Evolutionary conservation across 1,139 yeast species (phyloP).

Genomic region (Protomyces macrosporus): DNA sequence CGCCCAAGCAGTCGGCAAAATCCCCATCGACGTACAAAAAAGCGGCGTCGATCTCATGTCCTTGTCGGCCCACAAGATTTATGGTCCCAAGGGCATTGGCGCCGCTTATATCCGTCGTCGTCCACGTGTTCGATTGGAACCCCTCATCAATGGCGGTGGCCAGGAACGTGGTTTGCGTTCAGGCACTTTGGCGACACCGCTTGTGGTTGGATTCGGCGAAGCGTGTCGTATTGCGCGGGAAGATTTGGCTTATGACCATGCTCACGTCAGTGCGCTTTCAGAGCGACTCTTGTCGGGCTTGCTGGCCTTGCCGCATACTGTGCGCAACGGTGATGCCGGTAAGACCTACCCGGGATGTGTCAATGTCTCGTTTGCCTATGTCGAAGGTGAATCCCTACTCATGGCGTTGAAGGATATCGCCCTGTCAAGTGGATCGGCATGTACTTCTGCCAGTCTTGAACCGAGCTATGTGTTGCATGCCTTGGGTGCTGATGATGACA

Average conservation of each 20-base stretch:
- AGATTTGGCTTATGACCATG: slow-evolving; percentile 70
- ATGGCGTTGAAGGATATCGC: slow-evolving; percentile 98
- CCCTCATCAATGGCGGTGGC: slow-evolving; percentile 95
- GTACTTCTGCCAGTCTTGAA: slow-evolving; percentile 96
- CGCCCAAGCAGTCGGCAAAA: slow-evolving; percentile 96
- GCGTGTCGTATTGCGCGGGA: slow-evolving; percentile 78
- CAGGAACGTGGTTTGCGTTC: slow-evolving; percentile 98
- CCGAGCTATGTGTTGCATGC: slow-evolving; percentile 97
- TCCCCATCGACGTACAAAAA: slow-evolving; percentile 86
- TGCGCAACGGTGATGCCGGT: slow-evolving; percentile 74
- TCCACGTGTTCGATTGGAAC: slow-evolving; percentile 96
- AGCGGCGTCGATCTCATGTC: slow-evolving; percentile 90
- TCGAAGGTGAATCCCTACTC: slow-evolving; percentile 93
- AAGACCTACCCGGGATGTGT: slow-evolving; percentile 88
- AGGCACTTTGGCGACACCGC: slow-evolving; percentile 94
- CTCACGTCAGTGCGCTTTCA: slow-evolving; percentile 66
- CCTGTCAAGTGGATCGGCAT: slow-evolving; percentile 94
- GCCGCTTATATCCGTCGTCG: slow-evolving; percentile 94
- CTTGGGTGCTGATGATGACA: slow-evolving; percentile 87
- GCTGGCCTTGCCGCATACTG: slow-evolving; percentile 78
- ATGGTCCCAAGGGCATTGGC: slow-evolving; percentile 98
- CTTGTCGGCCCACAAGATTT: slow-evolving; percentile 89
- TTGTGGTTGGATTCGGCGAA: slow-evolving; percentile 94
- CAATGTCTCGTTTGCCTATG: slow-evolving; percentile 90
- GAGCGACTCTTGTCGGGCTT: slow-evolving; percentile 67